Percentiles rank a stretch among this genome's conserved stretches.
Conservation (phyloP, 176 grass and related monocot species). For the Alopecurus myosuroides region DNA sequence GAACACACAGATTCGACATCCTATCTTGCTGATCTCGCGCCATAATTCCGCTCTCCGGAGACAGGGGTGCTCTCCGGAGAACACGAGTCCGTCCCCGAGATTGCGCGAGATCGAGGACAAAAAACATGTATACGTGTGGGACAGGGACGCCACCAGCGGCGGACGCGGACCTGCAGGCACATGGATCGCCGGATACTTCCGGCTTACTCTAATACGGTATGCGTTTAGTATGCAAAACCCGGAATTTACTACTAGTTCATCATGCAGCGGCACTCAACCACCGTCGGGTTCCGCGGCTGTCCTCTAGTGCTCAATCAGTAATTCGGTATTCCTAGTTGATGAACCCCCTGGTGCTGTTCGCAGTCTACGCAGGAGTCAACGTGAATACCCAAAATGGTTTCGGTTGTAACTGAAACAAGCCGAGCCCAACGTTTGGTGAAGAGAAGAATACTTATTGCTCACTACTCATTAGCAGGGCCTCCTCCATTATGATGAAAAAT, state of each 20-base stretch:
- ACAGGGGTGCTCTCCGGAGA: background rate
- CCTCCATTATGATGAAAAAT: background rate
- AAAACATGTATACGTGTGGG: background rate
- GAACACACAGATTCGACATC: background rate
- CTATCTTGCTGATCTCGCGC: background rate
- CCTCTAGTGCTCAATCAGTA: background rate
- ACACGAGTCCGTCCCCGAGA: background rate
- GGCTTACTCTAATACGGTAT: background rate
- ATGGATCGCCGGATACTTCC: constrained; percentile 12
- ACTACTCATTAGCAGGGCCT: background rate
- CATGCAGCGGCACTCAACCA: background rate
- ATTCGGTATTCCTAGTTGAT: background rate
- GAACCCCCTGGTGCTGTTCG: background rate
- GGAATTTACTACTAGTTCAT: background rate
- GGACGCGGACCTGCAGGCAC: background rate
- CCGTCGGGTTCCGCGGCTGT: constrained; percentile 16
- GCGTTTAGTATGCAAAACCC: background rate
- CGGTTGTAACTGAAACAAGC: background rate
- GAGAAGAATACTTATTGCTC: background rate
- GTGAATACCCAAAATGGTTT: background rate
- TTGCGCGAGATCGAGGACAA: background rate
- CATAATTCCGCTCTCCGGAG: background rate
- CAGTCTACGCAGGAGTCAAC: background rate
- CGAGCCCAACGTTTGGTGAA: background rate
- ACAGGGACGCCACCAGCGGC: background rate